These are phyloP conservation scores for Rhizopogon salebrosus DNA, from an alignment of 768 basidiomycete genomes.

Conservation along the genomic window DNA sequence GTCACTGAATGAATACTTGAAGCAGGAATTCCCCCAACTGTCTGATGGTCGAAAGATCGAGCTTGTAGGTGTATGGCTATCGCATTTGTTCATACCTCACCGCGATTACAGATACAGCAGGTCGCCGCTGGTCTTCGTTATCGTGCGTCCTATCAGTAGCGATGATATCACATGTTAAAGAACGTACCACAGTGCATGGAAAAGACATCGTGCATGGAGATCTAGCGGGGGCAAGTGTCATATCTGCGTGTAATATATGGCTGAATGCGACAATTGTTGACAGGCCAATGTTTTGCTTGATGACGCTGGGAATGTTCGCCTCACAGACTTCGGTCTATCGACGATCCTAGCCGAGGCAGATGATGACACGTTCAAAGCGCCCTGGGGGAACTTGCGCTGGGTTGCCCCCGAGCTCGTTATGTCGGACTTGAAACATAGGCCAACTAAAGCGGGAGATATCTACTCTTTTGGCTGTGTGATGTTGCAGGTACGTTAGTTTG, in stretches of 20 bases:
- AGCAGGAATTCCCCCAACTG: conserved; percentile 4
- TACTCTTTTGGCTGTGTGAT: too few relatives aligned
- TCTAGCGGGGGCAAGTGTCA: background rate
- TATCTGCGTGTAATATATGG: too few relatives aligned
- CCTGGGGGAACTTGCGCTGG: conserved; percentile 9
- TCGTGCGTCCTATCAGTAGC: conserved; percentile 4
- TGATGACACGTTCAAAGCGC: conserved; percentile 14
- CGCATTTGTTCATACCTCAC: background rate
- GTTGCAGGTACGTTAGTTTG: conserved; percentile 7
- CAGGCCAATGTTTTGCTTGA: conserved; percentile 21
- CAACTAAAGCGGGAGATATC: too few relatives aligned
- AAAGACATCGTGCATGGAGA: conserved; percentile 1
- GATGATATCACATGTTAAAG: too few relatives aligned
- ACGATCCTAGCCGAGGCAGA: conserved; percentile 27
- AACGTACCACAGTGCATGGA: conserved; percentile 4
- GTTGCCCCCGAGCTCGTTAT: conserved; percentile 12
- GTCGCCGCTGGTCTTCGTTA: conserved; percentile 16
- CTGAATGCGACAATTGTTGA: background rate
- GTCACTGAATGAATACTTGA: conserved; percentile 25
- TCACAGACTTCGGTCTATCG: conserved; percentile 34
- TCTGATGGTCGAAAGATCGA: background rate
- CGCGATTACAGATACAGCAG: conserved; percentile 1
- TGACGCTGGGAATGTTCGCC: conserved; percentile 22
- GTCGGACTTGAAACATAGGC: background rate
- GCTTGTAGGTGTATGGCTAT: conserved; percentile 9